Conservation (phyloP, 495 filamentous ascomycete genomes). For the Opeltia flavorubescens region DNA sequence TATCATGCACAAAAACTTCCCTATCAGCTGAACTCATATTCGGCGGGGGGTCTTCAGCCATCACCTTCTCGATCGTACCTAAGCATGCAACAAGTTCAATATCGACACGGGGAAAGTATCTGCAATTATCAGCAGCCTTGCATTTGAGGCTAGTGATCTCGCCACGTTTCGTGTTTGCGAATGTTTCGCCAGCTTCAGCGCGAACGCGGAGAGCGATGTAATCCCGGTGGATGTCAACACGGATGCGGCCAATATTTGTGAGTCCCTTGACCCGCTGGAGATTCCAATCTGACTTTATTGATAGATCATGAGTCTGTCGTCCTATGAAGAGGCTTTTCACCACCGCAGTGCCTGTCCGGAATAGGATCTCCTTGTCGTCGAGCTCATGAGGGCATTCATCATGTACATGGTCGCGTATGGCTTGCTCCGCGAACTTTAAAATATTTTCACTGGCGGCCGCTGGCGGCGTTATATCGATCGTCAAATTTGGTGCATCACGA, state of each 20-base stretch:
- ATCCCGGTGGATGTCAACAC: conserved; percentile 4
- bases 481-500: no score
- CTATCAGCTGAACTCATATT: background rate
- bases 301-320: background rate
- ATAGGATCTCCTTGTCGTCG: no score
- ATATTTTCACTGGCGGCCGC: no score
- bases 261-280: background rate
- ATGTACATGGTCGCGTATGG: no score
- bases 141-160: conserved; percentile 4
- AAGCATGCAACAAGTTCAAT: background rate
- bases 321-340: no score
- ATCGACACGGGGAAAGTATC: conserved; percentile 4
- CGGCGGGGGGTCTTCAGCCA: background rate
- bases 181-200: background rate
- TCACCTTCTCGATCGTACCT: conserved; percentile 1
- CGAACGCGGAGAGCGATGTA: background rate
- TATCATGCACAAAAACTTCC: background rate
- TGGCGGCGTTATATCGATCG: no score
- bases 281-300: background rate
- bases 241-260: background rate
- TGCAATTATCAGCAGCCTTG: background rate
- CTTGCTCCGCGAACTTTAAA: no score
- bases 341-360: background rate
- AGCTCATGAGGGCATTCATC: no score
- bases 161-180: background rate